phyloP scores from a whole-genome alignment of 129 eudicot genomes.

The Deinandra increscens region DNA sequence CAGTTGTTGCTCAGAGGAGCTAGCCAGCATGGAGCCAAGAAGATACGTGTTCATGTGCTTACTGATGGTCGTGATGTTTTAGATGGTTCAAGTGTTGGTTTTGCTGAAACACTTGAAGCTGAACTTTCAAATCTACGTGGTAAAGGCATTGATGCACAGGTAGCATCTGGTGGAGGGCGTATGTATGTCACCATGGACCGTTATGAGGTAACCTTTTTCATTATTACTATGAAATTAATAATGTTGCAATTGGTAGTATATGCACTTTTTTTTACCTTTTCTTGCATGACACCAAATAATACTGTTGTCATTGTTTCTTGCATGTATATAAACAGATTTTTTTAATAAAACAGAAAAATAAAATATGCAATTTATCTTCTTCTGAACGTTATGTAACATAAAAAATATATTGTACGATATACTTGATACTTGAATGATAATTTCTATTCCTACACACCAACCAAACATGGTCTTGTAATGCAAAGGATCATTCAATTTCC shows the following conservation, averaged over 20 bases:
- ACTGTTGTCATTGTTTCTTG: constrained; percentile 4
- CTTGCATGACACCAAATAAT: constrained; percentile 6
- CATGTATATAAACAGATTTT: background rate
- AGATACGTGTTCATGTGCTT: constrained; percentile 75
- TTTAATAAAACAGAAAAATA: background rate
- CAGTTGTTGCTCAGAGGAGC: constrained; percentile 85
- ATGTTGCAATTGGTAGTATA: background rate
- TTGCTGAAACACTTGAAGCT: constrained; percentile 81
- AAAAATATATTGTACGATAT: background rate
- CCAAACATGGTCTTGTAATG: background rate
- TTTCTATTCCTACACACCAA: background rate
- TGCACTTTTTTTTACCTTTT: constrained; percentile 7
- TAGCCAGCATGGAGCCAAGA: constrained; percentile 82
- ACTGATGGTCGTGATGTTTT: constrained; percentile 98
- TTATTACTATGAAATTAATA: background rate
- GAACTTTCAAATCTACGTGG: constrained; percentile 64
- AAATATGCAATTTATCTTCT: background rate
- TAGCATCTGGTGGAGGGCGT: constrained; percentile 98
- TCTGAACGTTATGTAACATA: background rate
- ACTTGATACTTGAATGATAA: background rate
- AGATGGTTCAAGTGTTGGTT: constrained; percentile 89
- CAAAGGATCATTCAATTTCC: background rate
- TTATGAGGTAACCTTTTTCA: constrained; percentile 56
- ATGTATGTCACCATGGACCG: constrained; percentile 99
- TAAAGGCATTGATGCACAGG: constrained; percentile 74